A percentile compares a stretch with the other conserved stretches of the same genome.
These are phyloP conservation scores for Fusarium palustre DNA, from an alignment of 2,329 filamentous ascomycete genomes.

Conservation along the genomic window DNA sequence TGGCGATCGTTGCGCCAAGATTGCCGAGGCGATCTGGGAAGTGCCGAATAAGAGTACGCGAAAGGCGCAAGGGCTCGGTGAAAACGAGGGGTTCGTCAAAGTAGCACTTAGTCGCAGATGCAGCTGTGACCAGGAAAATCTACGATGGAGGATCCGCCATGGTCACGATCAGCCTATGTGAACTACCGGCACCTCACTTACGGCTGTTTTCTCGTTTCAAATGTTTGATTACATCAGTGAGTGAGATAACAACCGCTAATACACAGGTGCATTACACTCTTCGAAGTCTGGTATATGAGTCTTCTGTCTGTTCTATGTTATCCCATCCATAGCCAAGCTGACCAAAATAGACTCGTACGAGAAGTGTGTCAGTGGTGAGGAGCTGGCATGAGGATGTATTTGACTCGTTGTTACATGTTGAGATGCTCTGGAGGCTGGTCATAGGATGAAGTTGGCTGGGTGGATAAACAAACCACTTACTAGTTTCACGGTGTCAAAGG, in stretches of 20 bases:
- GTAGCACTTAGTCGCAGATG: background rate
- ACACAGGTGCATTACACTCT: background rate
- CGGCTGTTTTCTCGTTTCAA: rapidly evolving
- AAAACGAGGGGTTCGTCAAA: background rate
- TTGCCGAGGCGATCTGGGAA: background rate
- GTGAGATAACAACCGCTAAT: background rate
- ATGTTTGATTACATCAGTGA: rapidly evolving
- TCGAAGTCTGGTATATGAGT: background rate
- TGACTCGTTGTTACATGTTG: too few species aligned
- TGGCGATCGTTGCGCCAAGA: background rate
- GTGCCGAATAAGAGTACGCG: background rate
- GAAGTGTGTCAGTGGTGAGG: background rate
- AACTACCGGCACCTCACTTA: background rate
- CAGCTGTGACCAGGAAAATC: background rate
- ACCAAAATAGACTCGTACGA: background rate
- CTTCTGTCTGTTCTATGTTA: background rate
- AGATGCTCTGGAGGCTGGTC: background rate
- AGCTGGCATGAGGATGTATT: background rate
- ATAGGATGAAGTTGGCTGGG: background rate
- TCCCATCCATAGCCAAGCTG: background rate
- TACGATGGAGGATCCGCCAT: background rate
- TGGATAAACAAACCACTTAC: background rate
- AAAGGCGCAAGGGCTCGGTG: background rate
- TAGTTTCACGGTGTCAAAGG: background rate
- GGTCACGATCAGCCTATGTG: background rate